Base-by-base conservation (phyloP, 202 grass and related monocot genomes). In the Digitaria exilis region DNA sequence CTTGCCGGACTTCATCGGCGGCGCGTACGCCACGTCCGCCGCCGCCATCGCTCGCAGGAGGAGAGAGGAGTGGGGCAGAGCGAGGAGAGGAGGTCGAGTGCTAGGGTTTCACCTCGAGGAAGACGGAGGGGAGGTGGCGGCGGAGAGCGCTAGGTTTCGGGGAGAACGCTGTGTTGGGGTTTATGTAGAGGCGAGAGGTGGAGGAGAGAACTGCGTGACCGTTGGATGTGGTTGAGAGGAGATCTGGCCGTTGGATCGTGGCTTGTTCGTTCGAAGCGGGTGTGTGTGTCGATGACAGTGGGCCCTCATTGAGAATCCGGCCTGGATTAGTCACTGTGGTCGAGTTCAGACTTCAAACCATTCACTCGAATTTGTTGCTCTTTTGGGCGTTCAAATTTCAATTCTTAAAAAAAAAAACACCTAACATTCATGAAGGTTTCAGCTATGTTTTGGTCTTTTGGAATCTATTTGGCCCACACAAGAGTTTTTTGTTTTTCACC, bases 1-100 rank as follows among this genome's bases (percentile, higher is more conserved):
- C 87, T 96, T 99, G 10, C 91, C 63, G 1, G 84, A 64, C 81
- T 99, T 99, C 96, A 94, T 96, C 35, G 84, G 82, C 71, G 89
- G 76, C 60, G 75, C 83, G 57, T 91, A 93, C n/a, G 85, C 92
- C 69, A 83, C 54, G 14, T 86, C 84, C 2, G 91, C 31, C 62
- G 87, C 84, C 56, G 85, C 87, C 87, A 87, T 74, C 75, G 73
- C 25, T 83, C 41, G 59, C 25, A 30, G 32, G 15, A 42, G n/a
- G 21, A 26, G 43, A n/a, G n/a, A 21, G 64, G 25, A 30, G 32
- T 12, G 9, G 18, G 4, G n/a, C n/a, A n/a, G n/a, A n/a, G n/a
- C n/a, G n/a, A n/a, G n/a, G n/a, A n/a, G n/a, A n/a, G n/a, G 58
- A 42, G n/a, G 43, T 24, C 46, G 73, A n/a, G 2, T 5, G 78